Percentiles rank a stretch among this genome's conserved stretches.
These are phyloP conservation scores for Salix exigua DNA, from an alignment of 345 rosid species.

Conservation along the genomic window DNA sequence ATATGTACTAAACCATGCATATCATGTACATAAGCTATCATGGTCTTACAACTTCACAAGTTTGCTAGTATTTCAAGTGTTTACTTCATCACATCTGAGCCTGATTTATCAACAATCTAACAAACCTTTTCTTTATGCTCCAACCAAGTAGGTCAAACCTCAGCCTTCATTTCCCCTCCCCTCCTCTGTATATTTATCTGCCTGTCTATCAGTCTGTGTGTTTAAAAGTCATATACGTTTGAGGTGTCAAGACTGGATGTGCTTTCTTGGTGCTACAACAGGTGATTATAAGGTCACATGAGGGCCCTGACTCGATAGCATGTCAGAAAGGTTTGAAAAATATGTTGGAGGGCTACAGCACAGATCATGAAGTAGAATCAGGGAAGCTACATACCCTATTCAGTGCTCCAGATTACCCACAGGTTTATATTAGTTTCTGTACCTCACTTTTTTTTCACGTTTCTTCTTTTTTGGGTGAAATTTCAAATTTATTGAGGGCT, in stretches of 20 bases:
- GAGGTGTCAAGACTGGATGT: background rate
- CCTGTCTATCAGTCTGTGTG: background rate
- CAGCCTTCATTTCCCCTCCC: background rate
- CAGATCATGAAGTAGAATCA: conserved; percentile 43
- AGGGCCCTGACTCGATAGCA: conserved; percentile 38
- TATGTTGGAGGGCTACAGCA: conserved; percentile 33
- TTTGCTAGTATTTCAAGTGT: too few relatives aligned
- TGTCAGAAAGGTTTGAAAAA: conserved; percentile 37
- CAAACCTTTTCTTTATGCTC: too few relatives aligned
- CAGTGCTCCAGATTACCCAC: conserved; percentile 37
- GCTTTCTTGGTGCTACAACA: conserved; percentile 10
- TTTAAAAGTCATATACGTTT: background rate
- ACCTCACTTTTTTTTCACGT: background rate
- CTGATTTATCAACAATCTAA: too few relatives aligned
- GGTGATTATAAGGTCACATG: conserved; percentile 47
- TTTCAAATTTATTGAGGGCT: background rate
- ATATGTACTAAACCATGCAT: too few relatives aligned
- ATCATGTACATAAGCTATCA: too few relatives aligned
- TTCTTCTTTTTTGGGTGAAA: background rate
- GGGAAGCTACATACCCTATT: conserved; percentile 39
- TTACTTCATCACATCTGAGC: too few relatives aligned
- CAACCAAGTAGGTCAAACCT: background rate
- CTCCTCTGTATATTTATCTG: too few relatives aligned
- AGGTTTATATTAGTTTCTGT: conserved; percentile 18
- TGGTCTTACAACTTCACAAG: too few relatives aligned